Evolutionary conservation across 208 protist species (phyloP), one percentile per base, ranked within the genome.

Genomic region (Leishmania gerbilli): DNA sequence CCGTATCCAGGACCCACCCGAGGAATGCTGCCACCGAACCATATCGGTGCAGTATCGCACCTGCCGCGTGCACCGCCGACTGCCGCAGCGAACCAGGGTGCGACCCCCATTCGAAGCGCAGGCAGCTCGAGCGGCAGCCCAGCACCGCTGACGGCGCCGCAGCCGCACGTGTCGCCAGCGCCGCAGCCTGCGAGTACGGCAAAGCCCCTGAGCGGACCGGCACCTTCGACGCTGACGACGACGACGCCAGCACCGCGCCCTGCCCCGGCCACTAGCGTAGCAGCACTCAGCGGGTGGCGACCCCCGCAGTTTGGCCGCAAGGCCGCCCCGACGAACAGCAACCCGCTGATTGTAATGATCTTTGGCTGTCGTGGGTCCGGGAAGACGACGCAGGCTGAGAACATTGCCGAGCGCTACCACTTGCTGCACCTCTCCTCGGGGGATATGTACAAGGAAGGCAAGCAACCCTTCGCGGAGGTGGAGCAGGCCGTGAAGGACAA

Each of bases 331-430:
- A 75, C 79, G 40, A 83, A 79, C 78, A 68, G 76, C 13, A 78
- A 87, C 60, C 92, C 95, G 17, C 69, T 96, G 19, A 90, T 96
- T 8, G 85, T 98, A 24, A 89, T 98, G 55, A 76, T 98, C 9
- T 92, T 94, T 77, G 95, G 95, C 53, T 89, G 79, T 58, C 93
- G 95, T n/a, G 95, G 95, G 6, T 85, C 92, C 34, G 95, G 95
- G 3, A 98, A 98, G 84, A 92, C 91, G 60, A 95, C 92, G 27
- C 93, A 96, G 79, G 85, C 87, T 1, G 62, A 83, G 55, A 82
- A 71, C 17, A 79, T 95, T 21, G 92, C 93, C 15, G 80, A 90
- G 65, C 82, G 86, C 58, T 96, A 96, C 82, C 90, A 95, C 49
- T 75, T 98, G 71, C 88, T 95, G 27, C 74, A 87, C 47, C 72